Evolutionary conservation across 331 rosid genomes (phyloP), one percentile per base, ranked within the genome.

Genomic region (Pyrus hybrid): DNA sequence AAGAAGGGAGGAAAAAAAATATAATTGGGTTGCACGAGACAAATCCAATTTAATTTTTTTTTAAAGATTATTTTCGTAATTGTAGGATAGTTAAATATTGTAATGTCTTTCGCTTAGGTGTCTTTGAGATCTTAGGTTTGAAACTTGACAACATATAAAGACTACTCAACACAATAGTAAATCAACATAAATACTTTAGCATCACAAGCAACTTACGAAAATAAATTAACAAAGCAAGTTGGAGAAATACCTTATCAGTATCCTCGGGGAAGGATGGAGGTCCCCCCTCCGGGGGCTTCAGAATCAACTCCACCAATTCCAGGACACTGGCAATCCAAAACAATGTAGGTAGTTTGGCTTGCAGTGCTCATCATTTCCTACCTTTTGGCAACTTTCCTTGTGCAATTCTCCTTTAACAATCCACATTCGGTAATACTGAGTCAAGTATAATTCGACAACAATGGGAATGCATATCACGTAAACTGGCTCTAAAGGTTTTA

Each of bases 231-330:
- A 43, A 80, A 58, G 45, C 13, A 75, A 71, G 37, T 73, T 69
- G 75, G 57, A 68, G 56, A 80, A 53, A 67, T 92, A 94, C 99
- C 88, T 86, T 90, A 72, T 94, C 99, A 78, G 85, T 79, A 66
- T 88, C 88, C 83, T 90, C 93, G 41, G 97, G 96, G 74, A 94
- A 88, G 70, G 86, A 63, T 73, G 97, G 99, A 88, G 97, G 97
- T 53, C 99, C 97, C 13, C 99, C 99, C 70, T 77, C 84, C 13
- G 88, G 86, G 32, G 97, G 96, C 83, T 90, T 87, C 56, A 94
- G 79, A 81, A 90, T 82, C 43, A 76, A 73, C 83, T 86, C 93
- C 79, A 92, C 86, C 83, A 90, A 73, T 80, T 90, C 91, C 32
- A 94, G 88, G 76, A 88, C 80, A 61, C 72, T 37, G 45, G 91